Base-by-base conservation (phyloP, 352 stramenopile genomes). In the Pythium inflatum region DNA sequence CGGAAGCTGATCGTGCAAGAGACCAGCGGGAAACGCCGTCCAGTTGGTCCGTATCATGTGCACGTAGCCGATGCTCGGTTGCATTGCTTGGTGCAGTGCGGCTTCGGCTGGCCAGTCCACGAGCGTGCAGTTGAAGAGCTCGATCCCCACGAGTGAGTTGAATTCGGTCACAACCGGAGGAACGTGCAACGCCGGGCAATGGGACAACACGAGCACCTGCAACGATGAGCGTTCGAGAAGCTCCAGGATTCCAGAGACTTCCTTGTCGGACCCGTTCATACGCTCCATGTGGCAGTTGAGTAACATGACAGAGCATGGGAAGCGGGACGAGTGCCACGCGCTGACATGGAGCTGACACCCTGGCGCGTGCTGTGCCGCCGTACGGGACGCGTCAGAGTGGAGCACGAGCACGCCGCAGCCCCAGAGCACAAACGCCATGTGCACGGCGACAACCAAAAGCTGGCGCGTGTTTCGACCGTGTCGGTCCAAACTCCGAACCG, bases 291-390 rank as follows among this genome's bases (percentile, higher is more conserved):
- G 40, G 56, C 71, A 77, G 22, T 69, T 71, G 31, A 73, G 50
- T 6, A 65, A n/a, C 31, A 77, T 51, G 12, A 77, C 59, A 0
- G 60, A 65, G 54, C 70, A 74, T 5, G 66, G 43, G n/a, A 45
- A 62, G 4, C 53, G 31, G 2, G 33, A 40, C 9, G 45, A 53
- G 5, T 38, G 33, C 65, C 66, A 74, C 27, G 66, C 33, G 16
- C 46, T 61, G 6, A 65, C 46, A n/a, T 71, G 45, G 2, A 65
- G 40, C 12, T 70, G 33, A n/a, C 60, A 70, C 1, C 54, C 67
- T 12, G 22, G 14, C 0, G 62, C 45, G 24, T 55, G 20, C 2
- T 12, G 18, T 3, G 16, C 16, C 16, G 49, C 30, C 7, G 56
- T 40, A 13, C 33, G 30, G 13, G 7, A 11, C 1, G 65, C 65